These are phyloP conservation scores for Tuber microsphaerosporum DNA, from an alignment of 495 filamentous ascomycete genomes.

Conservation along the genomic window DNA sequence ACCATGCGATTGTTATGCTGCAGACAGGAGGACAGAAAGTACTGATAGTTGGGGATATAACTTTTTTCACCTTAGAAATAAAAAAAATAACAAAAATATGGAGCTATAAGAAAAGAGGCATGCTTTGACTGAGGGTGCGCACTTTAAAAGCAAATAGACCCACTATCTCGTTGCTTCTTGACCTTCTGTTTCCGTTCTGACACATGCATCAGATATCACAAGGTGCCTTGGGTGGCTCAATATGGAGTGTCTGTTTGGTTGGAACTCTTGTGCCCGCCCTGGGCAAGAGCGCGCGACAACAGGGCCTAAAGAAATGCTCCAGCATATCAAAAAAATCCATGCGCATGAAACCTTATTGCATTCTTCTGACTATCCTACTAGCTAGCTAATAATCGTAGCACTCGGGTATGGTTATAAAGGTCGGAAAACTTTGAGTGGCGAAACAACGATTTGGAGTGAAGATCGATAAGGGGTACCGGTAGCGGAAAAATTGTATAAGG, in stretches of 20 bases:
- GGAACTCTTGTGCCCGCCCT: neutral
- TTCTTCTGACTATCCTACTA: too few species aligned
- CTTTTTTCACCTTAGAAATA: neutral
- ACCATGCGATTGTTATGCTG: neutral
- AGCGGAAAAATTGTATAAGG: too few species aligned
- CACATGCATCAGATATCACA: neutral
- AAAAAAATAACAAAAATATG: neutral
- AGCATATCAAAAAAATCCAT: neutral
- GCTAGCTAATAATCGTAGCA: too few species aligned
- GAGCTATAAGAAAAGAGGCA: neutral
- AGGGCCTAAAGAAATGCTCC: neutral
- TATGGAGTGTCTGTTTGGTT: neutral
- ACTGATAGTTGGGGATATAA: neutral
- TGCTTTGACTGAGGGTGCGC: neutral
- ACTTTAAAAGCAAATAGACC: neutral
- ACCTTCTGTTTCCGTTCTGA: neutral
- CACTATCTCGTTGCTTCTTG: neutral
- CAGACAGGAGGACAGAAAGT: neutral
- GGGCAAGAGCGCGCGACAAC: neutral
- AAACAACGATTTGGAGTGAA: too few species aligned
- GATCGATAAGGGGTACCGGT: too few species aligned
- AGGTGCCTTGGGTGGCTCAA: neutral
- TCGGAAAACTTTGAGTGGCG: too few species aligned
- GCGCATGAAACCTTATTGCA: neutral
- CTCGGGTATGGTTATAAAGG: too few species aligned